Evolutionary conservation across 352 stramenopile species (phyloP), one percentile per base, ranked within the genome.

Genomic region (Stramenopiles sp.): DNA sequence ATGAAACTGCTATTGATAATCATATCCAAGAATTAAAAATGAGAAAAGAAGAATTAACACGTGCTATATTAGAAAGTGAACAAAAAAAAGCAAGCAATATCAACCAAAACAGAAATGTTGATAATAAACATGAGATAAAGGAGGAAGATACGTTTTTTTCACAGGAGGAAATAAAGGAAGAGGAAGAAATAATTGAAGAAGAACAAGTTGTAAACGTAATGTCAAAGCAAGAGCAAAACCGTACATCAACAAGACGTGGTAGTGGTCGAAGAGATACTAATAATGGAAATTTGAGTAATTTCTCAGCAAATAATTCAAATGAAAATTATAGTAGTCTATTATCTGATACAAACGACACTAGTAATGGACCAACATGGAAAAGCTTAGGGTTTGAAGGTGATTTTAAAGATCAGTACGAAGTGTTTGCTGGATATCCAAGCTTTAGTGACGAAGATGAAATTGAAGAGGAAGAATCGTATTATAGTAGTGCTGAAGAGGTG

Each of bases 371-470:
- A 13, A 76, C 65, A 1, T 76, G 65, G 65, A 33, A 76, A 76
- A 76, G 65, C 31, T 20, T 76, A 13, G 65, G 65, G 7, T 76
- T 76, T 33, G 31, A 76, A 31, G 65, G 65, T 33, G 31, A 76
- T 1, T 76, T 76, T 76, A 33, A 76, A 33, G 65, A 76, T 33
- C 65, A 76, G 30, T 76, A 13, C 13, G 65, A 76, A 7, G 65
- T 76, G 4, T 76, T 76, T 76, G 65, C 65, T 20, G 65, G 65
- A 13, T 53, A 53, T 53, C 38, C 38, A 53, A 53, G 38, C 13
- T 53, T 53, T 53, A 53, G 38, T 13, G 38, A 53, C 4, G 38
- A 53, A 4, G 38, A 53, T 13, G 38, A 4, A 53, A 13, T 13
- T 13, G 38, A 53, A 53, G 38, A 13, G 38, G 38, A 53, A 53